Conservation (phyloP, 331 rosid genomes). For the Acacia pycnantha region DNA sequence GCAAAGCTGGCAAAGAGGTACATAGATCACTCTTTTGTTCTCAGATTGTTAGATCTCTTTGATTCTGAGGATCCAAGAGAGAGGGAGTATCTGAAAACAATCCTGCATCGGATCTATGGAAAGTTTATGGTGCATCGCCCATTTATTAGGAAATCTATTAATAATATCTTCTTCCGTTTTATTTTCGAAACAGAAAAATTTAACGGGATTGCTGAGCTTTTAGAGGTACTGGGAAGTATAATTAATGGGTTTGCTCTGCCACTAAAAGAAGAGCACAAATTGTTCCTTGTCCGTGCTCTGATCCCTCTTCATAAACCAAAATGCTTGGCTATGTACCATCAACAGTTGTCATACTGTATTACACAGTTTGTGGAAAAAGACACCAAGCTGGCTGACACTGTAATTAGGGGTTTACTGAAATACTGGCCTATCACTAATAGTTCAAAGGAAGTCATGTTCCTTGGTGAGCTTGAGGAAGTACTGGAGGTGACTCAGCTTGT, state of each 20-base stretch:
- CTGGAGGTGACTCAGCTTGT: conserved; percentile 59
- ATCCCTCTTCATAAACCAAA: conserved; percentile 74
- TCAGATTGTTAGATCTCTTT: conserved; percentile 64
- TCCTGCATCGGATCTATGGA: conserved; percentile 61
- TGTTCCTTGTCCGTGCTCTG: conserved; percentile 57
- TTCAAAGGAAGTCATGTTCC: conserved; percentile 73
- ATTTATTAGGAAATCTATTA: conserved; percentile 62
- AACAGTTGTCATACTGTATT: conserved; percentile 66
- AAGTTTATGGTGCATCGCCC: conserved; percentile 73
- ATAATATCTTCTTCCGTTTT: conserved; percentile 56
- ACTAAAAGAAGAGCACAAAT: conserved; percentile 66
- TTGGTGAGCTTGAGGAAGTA: conserved; percentile 60
- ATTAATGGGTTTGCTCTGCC: conserved; percentile 68
- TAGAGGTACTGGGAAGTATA: conserved; percentile 71
- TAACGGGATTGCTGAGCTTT: conserved; percentile 66
- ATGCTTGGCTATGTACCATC: conserved; percentile 62
- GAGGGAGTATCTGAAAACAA: conserved; percentile 64
- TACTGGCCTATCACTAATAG: conserved; percentile 71
- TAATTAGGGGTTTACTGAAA: conserved; percentile 54
- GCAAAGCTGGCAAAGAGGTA: conserved; percentile 66
- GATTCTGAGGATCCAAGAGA: conserved; percentile 72
- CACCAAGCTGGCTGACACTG: conserved; percentile 56
- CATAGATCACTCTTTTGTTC: conserved; percentile 67
- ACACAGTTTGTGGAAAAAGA: conserved; percentile 69
- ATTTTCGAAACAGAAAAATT: conserved; percentile 66